Base-by-base conservation (phyloP, 495 filamentous ascomycete genomes). In the Polyplosphaeria fusca region DNA sequence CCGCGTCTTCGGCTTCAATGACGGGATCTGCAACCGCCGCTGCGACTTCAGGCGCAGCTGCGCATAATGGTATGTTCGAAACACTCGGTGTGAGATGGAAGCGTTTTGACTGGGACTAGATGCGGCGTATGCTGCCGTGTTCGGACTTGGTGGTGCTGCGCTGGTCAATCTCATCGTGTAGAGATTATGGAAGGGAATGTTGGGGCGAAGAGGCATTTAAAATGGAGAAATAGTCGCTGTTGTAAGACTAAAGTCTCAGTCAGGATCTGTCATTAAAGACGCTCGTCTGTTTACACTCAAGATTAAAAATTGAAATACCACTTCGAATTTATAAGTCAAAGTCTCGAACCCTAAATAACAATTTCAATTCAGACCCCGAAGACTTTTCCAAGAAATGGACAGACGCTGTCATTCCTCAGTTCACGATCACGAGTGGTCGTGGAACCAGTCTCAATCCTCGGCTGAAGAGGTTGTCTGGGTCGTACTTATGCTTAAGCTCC, bases 401-500 rank as follows among this genome's bases (percentile, higher is more conserved):
- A n/a, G n/a, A n/a, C n/a, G n/a, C n/a, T n/a, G n/a, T n/a, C n/a
- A n/a, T n/a, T n/a, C 26, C 47, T 37, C 25, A 58, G 28, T 58
- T 58, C n/a, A 58, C 55, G n/a, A 58, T 47, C 2, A 58, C 55
- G 22, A 52, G 1, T 18, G 47, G 47, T 28, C 41, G 23, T 1
- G 55, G 55, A 13, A 58, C 47, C 18, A 58, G 40, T 38, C 55
- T 35, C 39, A 23, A 13, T 1, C 55, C 55, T 14, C 57, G 41
- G 9, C 24, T 41, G 60, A 84, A 84, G 18, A 82, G 58, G 60
- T 82, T 82, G 0, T 65, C 71, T 0, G 80, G 78, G 55, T 84
- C 80, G 51, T 82, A 82, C 48, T 76, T 70, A 40, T 68, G 66
- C 70, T 82, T 82, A 35, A 82, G 28, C 16, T 59, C 61, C 52